Evolutionary conservation across 169 alveolate species (phyloP), one percentile per base, ranked within the genome.

Genomic region (Miamiensis avidus): DNA sequence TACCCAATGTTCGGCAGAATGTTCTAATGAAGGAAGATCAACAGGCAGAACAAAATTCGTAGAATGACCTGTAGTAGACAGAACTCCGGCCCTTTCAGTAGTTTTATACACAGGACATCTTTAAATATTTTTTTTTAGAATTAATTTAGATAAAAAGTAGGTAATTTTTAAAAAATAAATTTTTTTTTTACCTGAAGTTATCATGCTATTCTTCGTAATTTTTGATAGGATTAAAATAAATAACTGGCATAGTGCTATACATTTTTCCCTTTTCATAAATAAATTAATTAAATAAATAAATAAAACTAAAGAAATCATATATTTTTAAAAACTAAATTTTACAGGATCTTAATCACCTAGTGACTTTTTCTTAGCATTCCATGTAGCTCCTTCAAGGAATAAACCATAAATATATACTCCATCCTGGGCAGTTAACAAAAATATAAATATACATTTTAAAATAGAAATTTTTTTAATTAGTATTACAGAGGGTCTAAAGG

Each of bases 81-180:
- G 91, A 74, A 94, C 96, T 74, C 99, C 99, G 31, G 98, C 98
- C 65, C 99, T 95, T 74, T 91, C 93, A 33, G 96, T 88, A 29
- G 99, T 97, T 89, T 97, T 97, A 88, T 95, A 97, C 34, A 97
- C 85, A 26, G 98, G 99, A 86, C 98, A 96, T 26, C 90, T 89
- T 75, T n/a, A n/a, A n/a, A n/a, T n/a, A n/a, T n/a, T n/a, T n/a
- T n/a, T n/a, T n/a, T n/a, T n/a, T n/a, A n/a, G n/a, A n/a, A n/a
- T n/a, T n/a, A n/a, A n/a, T n/a, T n/a, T n/a, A n/a, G n/a, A n/a
- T n/a, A n/a, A n/a, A n/a, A n/a, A n/a, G n/a, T n/a, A n/a, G n/a
- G n/a, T n/a, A n/a, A n/a, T n/a, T n/a, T n/a, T n/a, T n/a, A n/a
- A n/a, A n/a, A n/a, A n/a, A n/a, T n/a, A n/a, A n/a, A n/a, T n/a